These are phyloP conservation scores for Marvania coccoides DNA, from an alignment of 139 green algal species.

Conservation along the genomic window DNA sequence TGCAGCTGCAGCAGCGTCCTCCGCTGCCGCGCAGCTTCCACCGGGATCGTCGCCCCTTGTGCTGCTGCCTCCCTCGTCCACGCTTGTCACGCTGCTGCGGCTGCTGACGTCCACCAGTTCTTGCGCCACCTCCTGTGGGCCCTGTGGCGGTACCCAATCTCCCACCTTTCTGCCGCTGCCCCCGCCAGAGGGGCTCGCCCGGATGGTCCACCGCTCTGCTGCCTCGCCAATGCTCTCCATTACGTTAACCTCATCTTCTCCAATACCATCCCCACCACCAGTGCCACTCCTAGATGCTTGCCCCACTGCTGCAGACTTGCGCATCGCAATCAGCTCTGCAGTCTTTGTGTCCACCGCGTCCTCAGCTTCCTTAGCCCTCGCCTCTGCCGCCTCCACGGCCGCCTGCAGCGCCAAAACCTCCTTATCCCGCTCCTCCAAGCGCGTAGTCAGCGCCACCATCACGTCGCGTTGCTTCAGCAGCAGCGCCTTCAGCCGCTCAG, in stretches of 20 bases:
- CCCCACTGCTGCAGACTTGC: conserved; percentile 3
- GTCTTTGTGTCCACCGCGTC: conserved; percentile 82
- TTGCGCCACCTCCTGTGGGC: not conserved
- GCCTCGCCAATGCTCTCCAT: no score
- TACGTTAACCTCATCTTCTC: not conserved
- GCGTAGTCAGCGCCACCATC: conserved; percentile 92
- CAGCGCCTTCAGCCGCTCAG: conserved; percentile 86
- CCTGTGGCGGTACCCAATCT: not conserved
- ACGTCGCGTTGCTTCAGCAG: conserved; percentile 96
- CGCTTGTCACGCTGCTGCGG: not conserved
- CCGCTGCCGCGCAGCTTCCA: not conserved
- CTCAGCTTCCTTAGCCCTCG: conserved; percentile 54
- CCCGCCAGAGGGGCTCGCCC: not conserved
- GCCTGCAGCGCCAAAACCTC: conserved; percentile 82
- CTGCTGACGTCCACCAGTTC: not conserved
- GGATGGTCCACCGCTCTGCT: no score
- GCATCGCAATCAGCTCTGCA: conserved; percentile 75
- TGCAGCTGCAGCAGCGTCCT: not conserved
- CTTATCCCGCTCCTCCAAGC: conserved; percentile 88
- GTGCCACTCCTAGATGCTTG: not conserved
- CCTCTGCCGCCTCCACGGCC: conserved; percentile 81
- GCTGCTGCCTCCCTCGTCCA: no score
- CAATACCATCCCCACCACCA: not conserved
- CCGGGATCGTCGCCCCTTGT: no score
- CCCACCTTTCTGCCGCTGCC: not conserved